Conservation (phyloP, 2,329 filamentous ascomycete genomes). For the Teratosphaeria destructans region DNA sequence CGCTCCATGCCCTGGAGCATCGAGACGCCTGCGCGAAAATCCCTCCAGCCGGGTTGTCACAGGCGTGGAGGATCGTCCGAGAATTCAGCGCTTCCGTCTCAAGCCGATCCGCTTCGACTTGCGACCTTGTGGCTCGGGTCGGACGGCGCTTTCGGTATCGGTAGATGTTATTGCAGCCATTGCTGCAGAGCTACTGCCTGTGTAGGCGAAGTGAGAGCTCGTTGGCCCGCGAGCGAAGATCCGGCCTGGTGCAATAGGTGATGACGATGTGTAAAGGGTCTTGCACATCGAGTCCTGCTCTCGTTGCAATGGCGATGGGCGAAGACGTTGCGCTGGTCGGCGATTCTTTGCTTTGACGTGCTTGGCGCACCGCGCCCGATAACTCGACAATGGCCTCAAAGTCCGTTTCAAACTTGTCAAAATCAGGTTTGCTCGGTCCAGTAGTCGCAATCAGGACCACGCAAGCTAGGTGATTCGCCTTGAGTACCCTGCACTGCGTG, state of each 20-base stretch:
- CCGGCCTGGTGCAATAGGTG: slow-evolving; percentile 11
- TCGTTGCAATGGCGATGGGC: slow-evolving; percentile 1
- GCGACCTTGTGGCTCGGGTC: neutral
- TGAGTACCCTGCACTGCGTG: slow-evolving; percentile 19
- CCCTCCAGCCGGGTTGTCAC: neutral
- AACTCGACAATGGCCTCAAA: slow-evolving; percentile 23
- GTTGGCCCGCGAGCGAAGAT: neutral
- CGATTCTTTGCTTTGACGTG: neutral
- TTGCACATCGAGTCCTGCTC: slow-evolving; percentile 13
- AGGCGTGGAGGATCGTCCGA: neutral
- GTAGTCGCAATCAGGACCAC: slow-evolving; percentile 19
- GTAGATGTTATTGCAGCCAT: neutral
- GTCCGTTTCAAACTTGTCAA: slow-evolving; percentile 15
- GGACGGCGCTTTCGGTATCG: neutral
- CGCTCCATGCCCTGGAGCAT: neutral
- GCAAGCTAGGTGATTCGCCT: slow-evolving; percentile 24
- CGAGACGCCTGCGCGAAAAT: neutral
- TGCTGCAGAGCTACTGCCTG: neutral
- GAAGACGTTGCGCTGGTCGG: slow-evolving; percentile 5
- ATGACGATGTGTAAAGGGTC: slow-evolving; percentile 18
- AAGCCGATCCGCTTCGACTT: neutral
- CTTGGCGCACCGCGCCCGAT: slow-evolving; percentile 13
- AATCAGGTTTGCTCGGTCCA: slow-evolving; percentile 7
- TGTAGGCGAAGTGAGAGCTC: slow-evolving; percentile 1
- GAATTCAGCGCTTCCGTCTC: neutral